A percentile compares a stretch with the other conserved stretches of the same genome.
Evolutionary conservation across 2,329 filamentous ascomycete genomes (phyloP).

Genomic region (Akanthomyces uredinophilus): DNA sequence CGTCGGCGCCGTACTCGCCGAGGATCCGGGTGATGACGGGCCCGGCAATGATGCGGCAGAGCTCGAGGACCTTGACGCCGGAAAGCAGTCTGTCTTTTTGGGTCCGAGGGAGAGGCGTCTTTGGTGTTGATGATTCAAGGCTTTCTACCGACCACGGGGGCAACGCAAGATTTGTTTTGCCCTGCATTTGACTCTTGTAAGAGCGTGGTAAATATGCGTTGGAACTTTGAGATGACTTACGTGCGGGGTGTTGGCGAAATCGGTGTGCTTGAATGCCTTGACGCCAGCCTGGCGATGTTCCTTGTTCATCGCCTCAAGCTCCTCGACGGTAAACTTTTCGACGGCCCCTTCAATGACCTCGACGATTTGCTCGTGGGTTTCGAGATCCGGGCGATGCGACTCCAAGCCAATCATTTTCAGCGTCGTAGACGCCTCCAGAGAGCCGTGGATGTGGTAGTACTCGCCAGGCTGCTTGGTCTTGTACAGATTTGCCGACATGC

Average conservation of each 20-base stretch:
- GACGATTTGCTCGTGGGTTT: conserved; percentile 55
- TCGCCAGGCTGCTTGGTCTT: conserved; percentile 59
- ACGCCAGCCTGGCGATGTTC: conserved; percentile 55
- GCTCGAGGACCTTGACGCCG: conserved; percentile 68
- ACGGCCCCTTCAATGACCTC: conserved; percentile 55
- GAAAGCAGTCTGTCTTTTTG: conserved; percentile 34
- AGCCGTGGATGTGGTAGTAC: conserved; percentile 73
- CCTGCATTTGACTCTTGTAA: conserved; percentile 31
- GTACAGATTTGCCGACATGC: conserved; percentile 69
- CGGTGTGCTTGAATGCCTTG: conserved; percentile 52
- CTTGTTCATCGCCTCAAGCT: conserved; percentile 55
- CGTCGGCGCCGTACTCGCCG: conserved; percentile 70
- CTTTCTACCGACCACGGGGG: conserved; percentile 46
- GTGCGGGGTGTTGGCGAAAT: conserved; percentile 50
- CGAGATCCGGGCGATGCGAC: conserved; percentile 54
- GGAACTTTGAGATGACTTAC: conserved; percentile 21
- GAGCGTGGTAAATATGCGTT: conserved; percentile 19
- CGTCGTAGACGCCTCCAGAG: conserved; percentile 64
- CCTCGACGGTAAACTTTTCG: conserved; percentile 45
- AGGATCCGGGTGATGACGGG: conserved; percentile 67
- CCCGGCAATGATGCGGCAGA: conserved; percentile 71
- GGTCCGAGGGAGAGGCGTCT: conserved; percentile 32
- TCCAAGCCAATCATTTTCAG: conserved; percentile 66
- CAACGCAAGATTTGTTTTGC: conserved; percentile 33
- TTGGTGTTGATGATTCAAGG: conserved; percentile 46